Evolutionary conservation across 129 eudicot species (phyloP), one percentile per base, ranked within the genome.

Genomic region (Ambrosia trifida): DNA sequence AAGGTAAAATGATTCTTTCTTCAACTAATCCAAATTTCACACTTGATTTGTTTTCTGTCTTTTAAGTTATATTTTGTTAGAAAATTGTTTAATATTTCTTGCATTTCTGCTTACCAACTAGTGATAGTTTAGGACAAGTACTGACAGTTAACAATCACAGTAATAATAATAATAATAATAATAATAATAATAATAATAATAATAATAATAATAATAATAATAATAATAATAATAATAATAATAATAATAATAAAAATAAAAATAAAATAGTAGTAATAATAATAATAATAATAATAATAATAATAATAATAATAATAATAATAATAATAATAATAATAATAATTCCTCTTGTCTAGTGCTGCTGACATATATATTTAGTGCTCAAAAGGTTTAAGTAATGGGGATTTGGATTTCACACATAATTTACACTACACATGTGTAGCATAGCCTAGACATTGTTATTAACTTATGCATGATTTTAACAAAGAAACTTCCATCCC

Each of bases 361-460:
- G 77, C 53, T 64, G 84, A 70, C 80, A 31, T 59, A 13, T 47
- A 59, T n/a, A 60, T 46, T 16, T 70, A n/a, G 70, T 69, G 51
- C 69, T 56, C 60, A 61, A 81, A 69, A 72, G 38, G 41, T 68
- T 49, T 38, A 31, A 33, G 13, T 73, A 72, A 76, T 71, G 46
- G 82, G 60, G 40, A 56, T 56, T 45, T 44, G 41, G 63, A 60
- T 78, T 51, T 77, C 49, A 46, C 47, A 46, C 47, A 16, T 8
- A 9, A 54, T 58, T 20, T 24, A 30, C 56, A 44, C 54, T 40
- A 40, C 44, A 7, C 11, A 40, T 66, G 68, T 72, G 76, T 72
- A 82, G 82, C 64, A 60, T 61, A 31, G 50, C 77, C 49, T 63
- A 70, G 63, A 72, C 82, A 33, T 36, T 66, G 9, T 52, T 24